Conservation (phyloP, 208 protist genomes). For the Wallacemonas sp. region DNA sequence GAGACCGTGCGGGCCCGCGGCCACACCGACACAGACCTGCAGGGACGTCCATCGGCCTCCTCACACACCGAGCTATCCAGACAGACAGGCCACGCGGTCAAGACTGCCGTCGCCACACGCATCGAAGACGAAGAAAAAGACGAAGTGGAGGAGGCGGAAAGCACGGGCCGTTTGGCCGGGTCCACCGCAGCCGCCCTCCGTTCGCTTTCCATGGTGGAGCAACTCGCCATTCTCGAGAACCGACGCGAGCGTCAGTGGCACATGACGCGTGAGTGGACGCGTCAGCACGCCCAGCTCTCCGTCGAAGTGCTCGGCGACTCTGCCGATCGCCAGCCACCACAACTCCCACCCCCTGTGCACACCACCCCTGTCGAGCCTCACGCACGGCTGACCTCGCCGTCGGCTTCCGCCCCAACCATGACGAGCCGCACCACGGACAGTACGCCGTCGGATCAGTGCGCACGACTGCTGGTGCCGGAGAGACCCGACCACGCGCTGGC, state of each 20-base stretch:
- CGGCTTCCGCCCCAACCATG: no score
- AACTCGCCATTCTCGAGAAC: constrained; percentile 45
- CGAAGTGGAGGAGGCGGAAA: no score
- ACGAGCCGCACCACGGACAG: no score
- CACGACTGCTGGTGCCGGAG: background rate
- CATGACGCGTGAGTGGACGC: constrained; percentile 17
- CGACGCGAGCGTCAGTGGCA: constrained; percentile 50
- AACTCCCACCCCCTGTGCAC: no score
- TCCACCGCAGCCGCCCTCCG: no score
- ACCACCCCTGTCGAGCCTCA: no score
- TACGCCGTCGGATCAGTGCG: no score
- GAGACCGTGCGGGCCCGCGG: background rate
- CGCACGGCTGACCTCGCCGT: no score
- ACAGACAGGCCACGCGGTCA: background rate
- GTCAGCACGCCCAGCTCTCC: background rate
- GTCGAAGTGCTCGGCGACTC: background rate
- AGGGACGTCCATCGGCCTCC: background rate
- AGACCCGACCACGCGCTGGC: background rate
- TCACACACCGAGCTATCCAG: background rate
- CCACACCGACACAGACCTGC: constrained; percentile 4
- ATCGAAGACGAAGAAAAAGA: background rate
- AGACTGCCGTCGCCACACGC: background rate
- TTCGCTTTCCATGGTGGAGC: constrained; percentile 40
- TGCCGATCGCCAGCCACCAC: no score
- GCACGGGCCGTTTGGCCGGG: no score